These are phyloP conservation scores for Lycium barbarum DNA, from an alignment of 257 asterid species.

Conservation along the genomic window DNA sequence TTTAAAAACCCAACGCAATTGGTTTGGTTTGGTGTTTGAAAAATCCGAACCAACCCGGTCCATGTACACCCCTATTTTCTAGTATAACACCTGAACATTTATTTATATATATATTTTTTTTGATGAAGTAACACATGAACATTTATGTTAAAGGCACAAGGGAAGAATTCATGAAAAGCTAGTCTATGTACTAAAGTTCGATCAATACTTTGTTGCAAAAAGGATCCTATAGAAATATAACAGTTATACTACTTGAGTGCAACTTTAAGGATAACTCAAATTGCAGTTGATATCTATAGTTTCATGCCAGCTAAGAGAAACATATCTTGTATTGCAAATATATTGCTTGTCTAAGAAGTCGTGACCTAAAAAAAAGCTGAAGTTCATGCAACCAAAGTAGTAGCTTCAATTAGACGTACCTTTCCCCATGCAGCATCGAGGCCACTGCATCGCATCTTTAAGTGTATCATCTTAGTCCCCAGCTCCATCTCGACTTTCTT, in stretches of 20 bases:
- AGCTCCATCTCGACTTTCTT: slow-evolving; percentile 93
- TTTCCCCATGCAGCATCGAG: slow-evolving; percentile 93
- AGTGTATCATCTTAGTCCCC: slow-evolving; percentile 88
- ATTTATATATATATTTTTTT: too few relatives aligned
- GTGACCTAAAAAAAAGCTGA: background rate
- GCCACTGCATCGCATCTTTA: slow-evolving; percentile 98
- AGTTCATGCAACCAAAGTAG: background rate
- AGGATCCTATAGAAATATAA: background rate
- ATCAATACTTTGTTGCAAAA: background rate
- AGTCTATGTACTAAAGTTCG: background rate
- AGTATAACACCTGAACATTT: too few relatives aligned
- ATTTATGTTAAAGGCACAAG: background rate
- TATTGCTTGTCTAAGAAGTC: background rate
- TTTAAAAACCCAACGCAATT: too few relatives aligned
- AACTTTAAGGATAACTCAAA: background rate
- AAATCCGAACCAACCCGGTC: too few relatives aligned
- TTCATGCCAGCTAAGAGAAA: background rate
- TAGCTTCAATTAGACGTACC: slow-evolving; percentile 53
- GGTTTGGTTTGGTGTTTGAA: too few relatives aligned
- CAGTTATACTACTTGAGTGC: background rate
- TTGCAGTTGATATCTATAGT: background rate
- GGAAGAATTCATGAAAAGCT: slow-evolving; percentile 12
- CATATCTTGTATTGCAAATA: background rate
- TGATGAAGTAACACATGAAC: background rate
- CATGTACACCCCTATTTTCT: too few relatives aligned